Percentiles rank a stretch among this genome's conserved stretches.
phyloP scores from a whole-genome alignment of 169 alveolate species.

The Babesia ovata region DNA sequence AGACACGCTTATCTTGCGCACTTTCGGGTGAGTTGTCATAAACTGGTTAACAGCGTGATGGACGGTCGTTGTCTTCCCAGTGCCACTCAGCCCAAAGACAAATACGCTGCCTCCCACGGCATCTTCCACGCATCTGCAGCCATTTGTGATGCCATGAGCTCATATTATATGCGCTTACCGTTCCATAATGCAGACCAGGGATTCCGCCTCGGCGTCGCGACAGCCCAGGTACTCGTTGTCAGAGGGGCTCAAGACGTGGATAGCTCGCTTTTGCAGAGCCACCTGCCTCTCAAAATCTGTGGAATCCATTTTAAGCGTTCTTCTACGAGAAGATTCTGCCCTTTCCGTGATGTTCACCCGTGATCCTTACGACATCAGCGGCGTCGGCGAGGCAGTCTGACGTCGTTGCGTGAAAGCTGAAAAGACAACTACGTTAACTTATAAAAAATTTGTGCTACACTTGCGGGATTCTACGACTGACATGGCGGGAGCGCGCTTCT shows the following conservation, averaged over 20 bases:
- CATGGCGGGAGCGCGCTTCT: too few relatives aligned
- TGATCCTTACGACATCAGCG: neutral
- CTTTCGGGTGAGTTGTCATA: neutral
- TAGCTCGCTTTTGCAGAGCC: conserved; percentile 48
- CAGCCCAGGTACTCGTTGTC: conserved; percentile 52
- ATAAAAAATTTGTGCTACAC: too few relatives aligned
- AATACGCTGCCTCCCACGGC: conserved; percentile 51
- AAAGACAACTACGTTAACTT: too few relatives aligned
- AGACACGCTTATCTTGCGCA: conserved; percentile 17
- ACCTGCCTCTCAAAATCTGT: conserved; percentile 1
- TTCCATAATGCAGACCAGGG: conserved; percentile 24
- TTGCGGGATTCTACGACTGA: too few relatives aligned
- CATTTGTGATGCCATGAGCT: neutral
- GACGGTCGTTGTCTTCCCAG: conserved; percentile 66
- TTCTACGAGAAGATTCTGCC: neutral
- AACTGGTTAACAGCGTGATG: conserved; percentile 32
- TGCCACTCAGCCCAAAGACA: conserved; percentile 66
- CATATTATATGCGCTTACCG: conserved; percentile 11
- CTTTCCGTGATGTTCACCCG: neutral
- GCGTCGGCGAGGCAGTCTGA: neutral
- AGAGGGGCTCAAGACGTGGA: conserved; percentile 54
- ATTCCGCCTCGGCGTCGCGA: conserved; percentile 42
- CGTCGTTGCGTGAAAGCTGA: too few relatives aligned
- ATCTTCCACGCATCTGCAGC: conserved; percentile 19
- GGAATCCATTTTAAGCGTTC: neutral